Conservation (phyloP, 257 asterid species). For the Solanum chilense region DNA sequence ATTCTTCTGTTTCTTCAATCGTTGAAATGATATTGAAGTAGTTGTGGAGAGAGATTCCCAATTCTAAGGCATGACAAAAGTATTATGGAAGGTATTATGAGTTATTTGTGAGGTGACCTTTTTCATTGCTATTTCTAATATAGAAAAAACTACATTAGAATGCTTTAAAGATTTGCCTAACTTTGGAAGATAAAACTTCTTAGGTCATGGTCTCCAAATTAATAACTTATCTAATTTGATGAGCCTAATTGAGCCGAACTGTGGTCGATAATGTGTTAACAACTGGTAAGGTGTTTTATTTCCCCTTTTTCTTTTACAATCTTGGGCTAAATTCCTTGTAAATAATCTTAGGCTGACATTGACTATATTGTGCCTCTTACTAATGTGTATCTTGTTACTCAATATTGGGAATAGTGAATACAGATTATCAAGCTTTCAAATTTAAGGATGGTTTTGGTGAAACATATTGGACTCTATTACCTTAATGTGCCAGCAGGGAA, state of each 20-base stretch:
- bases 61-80: background rate
- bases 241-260: background rate
- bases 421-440: background rate
- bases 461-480: background rate
- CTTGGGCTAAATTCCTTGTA: background rate
- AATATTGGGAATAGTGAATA: background rate
- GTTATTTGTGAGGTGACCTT: background rate
- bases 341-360: background rate
- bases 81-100: background rate
- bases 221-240: background rate
- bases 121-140: background rate
- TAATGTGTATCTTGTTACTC: background rate
- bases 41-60: background rate
- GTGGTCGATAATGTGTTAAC: background rate
- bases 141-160: background rate
- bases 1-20: background rate
- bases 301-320: background rate
- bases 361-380: background rate
- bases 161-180: background rate
- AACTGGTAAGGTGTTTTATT: background rate
- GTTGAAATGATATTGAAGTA: background rate
- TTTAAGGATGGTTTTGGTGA: background rate
- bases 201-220: background rate
- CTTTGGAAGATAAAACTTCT: background rate
- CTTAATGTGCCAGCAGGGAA: background rate